Percentiles rank a stretch among this genome's conserved stretches.
Evolutionary conservation across 1,139 yeast genomes (phyloP).

Genomic region (Barnettozyma hawaiiensis): DNA sequence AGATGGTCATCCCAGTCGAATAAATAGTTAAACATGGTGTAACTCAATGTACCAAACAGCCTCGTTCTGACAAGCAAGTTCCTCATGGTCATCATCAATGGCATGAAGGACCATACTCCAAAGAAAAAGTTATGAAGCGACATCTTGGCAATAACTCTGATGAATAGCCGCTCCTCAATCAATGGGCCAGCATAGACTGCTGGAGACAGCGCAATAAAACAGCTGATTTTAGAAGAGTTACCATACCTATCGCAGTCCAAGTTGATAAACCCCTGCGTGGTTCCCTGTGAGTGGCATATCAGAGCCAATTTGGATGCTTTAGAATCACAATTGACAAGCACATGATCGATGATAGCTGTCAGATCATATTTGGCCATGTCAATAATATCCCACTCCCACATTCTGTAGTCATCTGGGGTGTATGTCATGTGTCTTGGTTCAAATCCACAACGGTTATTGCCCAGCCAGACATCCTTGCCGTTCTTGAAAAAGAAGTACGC

Average conservation of each 20-base stretch:
- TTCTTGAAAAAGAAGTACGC: slow-evolving; percentile 54
- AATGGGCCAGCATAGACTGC: slow-evolving; percentile 84
- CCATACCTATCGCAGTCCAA: slow-evolving; percentile 43
- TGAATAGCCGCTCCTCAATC: slow-evolving; percentile 50
- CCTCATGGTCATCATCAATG: slow-evolving; percentile 50
- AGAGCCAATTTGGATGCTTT: slow-evolving; percentile 47
- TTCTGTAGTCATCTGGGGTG: slow-evolving; percentile 43
- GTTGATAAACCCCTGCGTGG: slow-evolving; percentile 72
- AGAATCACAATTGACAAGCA: slow-evolving; percentile 37
- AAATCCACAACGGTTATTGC: slow-evolving; percentile 87
- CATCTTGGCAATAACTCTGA: slow-evolving; percentile 33
- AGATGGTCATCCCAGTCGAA: slow-evolving; percentile 80
- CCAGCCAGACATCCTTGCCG: slow-evolving; percentile 92
- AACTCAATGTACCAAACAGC: slow-evolving; percentile 59
- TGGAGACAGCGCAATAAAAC: slow-evolving; percentile 78
- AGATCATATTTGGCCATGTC: slow-evolving; percentile 78
- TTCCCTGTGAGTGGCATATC: slow-evolving; percentile 89
- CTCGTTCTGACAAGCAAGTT: slow-evolving; percentile 39
- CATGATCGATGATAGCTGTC: slow-evolving; percentile 62
- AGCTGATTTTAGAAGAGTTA: slow-evolving; percentile 46
- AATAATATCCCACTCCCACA: slow-evolving; percentile 84
- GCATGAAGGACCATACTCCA: slow-evolving; percentile 57
- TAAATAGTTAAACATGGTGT: slow-evolving; percentile 73
- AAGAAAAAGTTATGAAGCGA: slow-evolving; percentile 43
- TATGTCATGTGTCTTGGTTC: slow-evolving; percentile 51